These are phyloP conservation scores for Starmerella bombicola DNA, from an alignment of 805 yeast species.

Conservation along the genomic window DNA sequence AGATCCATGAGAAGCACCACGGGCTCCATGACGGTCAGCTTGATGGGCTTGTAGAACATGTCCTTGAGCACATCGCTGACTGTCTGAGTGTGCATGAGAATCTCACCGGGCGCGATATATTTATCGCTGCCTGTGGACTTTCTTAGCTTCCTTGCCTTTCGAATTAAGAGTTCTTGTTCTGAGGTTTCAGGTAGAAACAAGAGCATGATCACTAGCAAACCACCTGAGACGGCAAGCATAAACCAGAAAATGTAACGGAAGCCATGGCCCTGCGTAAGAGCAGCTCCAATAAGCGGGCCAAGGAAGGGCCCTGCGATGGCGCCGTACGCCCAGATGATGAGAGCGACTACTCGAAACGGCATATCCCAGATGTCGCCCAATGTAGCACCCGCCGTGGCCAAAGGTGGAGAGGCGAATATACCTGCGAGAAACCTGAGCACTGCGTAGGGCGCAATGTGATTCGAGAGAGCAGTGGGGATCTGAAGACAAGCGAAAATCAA, in stretches of 20 bases:
- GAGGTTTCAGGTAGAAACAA: slow-evolving; percentile 41
- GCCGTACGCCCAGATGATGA: slow-evolving; percentile 43
- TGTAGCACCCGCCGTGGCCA: slow-evolving; percentile 49
- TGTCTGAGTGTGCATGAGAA: slow-evolving; percentile 4
- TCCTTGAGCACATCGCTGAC: slow-evolving; percentile 11
- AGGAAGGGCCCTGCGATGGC: slow-evolving; percentile 43
- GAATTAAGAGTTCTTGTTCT: slow-evolving; percentile 34
- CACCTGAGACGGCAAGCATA: slow-evolving; percentile 32
- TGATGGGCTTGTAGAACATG: slow-evolving; percentile 31
- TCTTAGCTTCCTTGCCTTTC: slow-evolving; percentile 40
- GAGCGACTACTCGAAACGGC: slow-evolving; percentile 36
- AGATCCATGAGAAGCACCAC: slow-evolving; percentile 40
- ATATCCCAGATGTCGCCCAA: slow-evolving; percentile 38
- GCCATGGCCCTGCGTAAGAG: slow-evolving; percentile 32
- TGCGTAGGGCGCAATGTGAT: slow-evolving; percentile 40
- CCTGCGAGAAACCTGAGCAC: slow-evolving; percentile 46
- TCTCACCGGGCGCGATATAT: slow-evolving; percentile 16
- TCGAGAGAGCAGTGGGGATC: slow-evolving; percentile 43
- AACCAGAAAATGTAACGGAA: slow-evolving; percentile 52
- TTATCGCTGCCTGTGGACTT: slow-evolving; percentile 28
- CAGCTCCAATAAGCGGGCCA: slow-evolving; percentile 48
- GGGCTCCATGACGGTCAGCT: slow-evolving; percentile 41
- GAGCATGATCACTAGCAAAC: slow-evolving; percentile 29
- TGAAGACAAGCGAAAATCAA: slow-evolving; percentile 41
- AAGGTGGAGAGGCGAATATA: slow-evolving; percentile 42